These are phyloP conservation scores for Colletotrichum phormii DNA, from an alignment of 2,329 filamentous ascomycete species.

Conservation along the genomic window DNA sequence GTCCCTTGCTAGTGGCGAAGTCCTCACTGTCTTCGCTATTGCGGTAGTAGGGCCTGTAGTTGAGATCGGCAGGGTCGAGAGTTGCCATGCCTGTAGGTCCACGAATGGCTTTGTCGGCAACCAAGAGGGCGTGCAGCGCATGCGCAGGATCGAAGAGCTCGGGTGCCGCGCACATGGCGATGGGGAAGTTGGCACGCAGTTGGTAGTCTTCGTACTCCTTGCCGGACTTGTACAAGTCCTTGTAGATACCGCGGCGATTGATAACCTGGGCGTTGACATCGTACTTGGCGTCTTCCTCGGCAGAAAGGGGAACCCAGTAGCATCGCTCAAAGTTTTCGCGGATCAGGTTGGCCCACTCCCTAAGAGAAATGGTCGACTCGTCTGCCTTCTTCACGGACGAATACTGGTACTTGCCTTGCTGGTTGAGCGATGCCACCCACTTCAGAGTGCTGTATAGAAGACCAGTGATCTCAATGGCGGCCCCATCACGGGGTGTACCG, in stretches of 20 bases:
- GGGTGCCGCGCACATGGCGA: constrained; percentile 94
- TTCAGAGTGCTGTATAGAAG: constrained; percentile 88
- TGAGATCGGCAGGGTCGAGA: constrained; percentile 89
- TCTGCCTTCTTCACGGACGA: constrained; percentile 76
- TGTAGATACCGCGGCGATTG: constrained; percentile 97
- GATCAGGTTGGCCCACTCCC: constrained; percentile 83
- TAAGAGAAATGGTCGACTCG: constrained; percentile 73
- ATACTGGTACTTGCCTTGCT: constrained; percentile 78
- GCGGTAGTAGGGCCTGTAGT: constrained; percentile 94
- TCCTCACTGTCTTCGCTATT: constrained; percentile 94
- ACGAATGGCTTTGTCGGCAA: constrained; percentile 83
- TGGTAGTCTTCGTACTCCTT: constrained; percentile 99
- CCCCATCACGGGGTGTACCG: constrained; percentile 95
- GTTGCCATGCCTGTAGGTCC: constrained; percentile 96
- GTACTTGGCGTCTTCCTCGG: constrained; percentile 79
- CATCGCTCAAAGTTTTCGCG: constrained; percentile 90
- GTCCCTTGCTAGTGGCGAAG: constrained; percentile 91
- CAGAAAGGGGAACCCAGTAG: constrained; percentile 83
- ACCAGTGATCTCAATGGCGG: constrained; percentile 94
- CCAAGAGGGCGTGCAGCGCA: constrained; percentile 81
- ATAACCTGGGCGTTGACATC: constrained; percentile 83
- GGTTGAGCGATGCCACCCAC: constrained; percentile 79
- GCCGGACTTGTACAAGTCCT: constrained; percentile 92
- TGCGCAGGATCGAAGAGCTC: constrained; percentile 84
- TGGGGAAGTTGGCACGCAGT: constrained; percentile 91